Conservation (phyloP, 805 yeast genomes). For the Tanozyma kutaoensis region DNA sequence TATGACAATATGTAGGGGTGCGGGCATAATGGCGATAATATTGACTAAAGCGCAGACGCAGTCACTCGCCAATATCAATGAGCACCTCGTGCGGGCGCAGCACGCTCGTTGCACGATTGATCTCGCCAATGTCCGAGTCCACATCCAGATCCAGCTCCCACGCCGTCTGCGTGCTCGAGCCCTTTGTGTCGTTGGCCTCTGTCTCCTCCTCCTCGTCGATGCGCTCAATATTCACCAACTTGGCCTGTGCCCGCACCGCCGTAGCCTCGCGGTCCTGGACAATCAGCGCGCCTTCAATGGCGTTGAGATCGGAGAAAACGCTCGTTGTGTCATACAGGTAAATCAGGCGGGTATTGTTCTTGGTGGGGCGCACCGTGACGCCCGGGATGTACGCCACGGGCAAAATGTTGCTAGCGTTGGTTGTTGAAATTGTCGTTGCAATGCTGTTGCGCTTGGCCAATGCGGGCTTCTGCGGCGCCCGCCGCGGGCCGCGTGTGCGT, state of each 20-base stretch:
- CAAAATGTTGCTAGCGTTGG: conserved; percentile 76
- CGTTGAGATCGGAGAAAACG: conserved; percentile 28
- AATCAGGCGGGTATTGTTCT: conserved; percentile 29
- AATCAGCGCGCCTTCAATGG: conserved; percentile 33
- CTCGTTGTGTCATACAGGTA: conserved; percentile 28
- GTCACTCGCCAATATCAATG: too few relatives aligned
- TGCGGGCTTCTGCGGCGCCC: conserved; percentile 1
- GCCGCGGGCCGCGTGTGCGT: conserved; percentile 3
- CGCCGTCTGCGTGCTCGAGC: conserved; percentile 6
- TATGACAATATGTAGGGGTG: too few relatives aligned
- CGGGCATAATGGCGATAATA: too few relatives aligned
- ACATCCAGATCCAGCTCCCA: conserved; percentile 19
- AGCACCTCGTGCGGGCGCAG: conserved; percentile 4
- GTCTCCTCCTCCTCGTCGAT: conserved; percentile 32
- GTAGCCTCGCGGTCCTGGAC: conserved; percentile 40
- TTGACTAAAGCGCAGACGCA: too few relatives aligned
- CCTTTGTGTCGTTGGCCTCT: conserved; percentile 8
- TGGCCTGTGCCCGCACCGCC: conserved; percentile 67
- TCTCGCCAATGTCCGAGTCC: conserved; percentile 33
- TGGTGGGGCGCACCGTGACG: conserved; percentile 51
- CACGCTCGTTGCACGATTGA: conserved; percentile 25
- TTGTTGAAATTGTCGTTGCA: conserved; percentile 52
- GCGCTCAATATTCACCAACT: conserved; percentile 43
- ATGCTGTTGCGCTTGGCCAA: conserved; percentile 16
- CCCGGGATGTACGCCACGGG: conserved; percentile 95